Evolutionary conservation across 2,329 filamentous ascomycete genomes (phyloP), one percentile per base, ranked within the genome.

Genomic region (Neofusicoccum kwambonambiense): DNA sequence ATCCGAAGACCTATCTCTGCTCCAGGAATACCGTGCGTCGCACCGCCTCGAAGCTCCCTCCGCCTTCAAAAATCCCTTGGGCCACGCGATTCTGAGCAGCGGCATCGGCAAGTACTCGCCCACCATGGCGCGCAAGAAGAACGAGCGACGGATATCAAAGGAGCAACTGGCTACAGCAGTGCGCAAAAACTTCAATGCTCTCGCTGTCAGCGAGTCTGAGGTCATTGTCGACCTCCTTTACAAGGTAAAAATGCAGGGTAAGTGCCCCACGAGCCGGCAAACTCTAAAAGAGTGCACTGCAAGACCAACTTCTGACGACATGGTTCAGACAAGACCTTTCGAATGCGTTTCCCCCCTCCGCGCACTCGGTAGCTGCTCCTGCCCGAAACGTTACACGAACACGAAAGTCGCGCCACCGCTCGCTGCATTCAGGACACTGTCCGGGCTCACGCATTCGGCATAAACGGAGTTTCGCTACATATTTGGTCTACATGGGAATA

Each of bases 141-240:
- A 87, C 52, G 83, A 87, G 71, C 81, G 88, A 61, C 83, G 89
- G 63, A 88, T 93, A 74, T 86, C 85, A 71, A 90, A 90, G 74
- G 88, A 92, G 42, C 85, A 90, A 69, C 81, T 96, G 63, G 89
- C 90, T 8, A 83, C 87, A 69, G 84, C 86, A 1, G 89, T 93
- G 56, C 84, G 91, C 68, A 93, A 92, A 75, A 90, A 95, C 77
- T 95, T 95, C 80, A 95, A 95, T 74, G 87, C 87, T 39, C 83
- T 91, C 69, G 90, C 89, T 15, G 86, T 94, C 45, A 89, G 88
- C 68, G 92, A 96, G 80, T 92, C 89, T 73, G 91, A 95, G 71
- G 89, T 93, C 69, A 90, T 95, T 65, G 90, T 93, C 64, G 90
- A 91, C 68, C 87, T 92, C 74, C 82, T 93, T 67, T 91, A 92